A percentile compares a stretch with the other conserved stretches of the same genome.
These are phyloP conservation scores for Powellomyces hirtus DNA, from an alignment of 192 early-diverging fungal species.

Conservation along the genomic window DNA sequence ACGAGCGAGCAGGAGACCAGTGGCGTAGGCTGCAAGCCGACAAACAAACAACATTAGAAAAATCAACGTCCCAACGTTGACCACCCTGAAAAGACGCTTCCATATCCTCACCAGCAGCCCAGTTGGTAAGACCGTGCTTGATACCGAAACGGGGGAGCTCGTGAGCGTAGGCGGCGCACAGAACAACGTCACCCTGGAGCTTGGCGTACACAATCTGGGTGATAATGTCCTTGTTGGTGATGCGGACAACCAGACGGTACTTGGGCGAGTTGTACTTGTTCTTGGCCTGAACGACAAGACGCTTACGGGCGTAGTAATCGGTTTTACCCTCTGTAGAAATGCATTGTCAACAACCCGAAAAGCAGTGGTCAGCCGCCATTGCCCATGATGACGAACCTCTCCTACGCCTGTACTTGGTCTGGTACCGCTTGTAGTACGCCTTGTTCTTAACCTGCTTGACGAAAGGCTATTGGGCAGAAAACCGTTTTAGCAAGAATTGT, in stretches of 20 bases:
- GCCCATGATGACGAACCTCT: slow-evolving; percentile 73
- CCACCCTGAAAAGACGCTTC: not conserved
- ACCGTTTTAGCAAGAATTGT: too few species aligned
- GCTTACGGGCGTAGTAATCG: slow-evolving; percentile 99
- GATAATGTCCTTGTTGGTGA: slow-evolving; percentile 98
- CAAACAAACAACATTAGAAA: not conserved
- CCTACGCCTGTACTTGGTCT: slow-evolving; percentile 99
- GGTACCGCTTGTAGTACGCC: slow-evolving; percentile 99
- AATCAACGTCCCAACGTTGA: not conserved
- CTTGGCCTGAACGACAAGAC: slow-evolving; percentile 98
- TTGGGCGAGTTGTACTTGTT: slow-evolving; percentile 99
- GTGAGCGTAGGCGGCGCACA: slow-evolving; percentile 93
- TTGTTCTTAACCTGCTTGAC: slow-evolving; percentile 89
- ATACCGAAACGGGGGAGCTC: slow-evolving; percentile 95
- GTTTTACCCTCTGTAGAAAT: slow-evolving; percentile 99
- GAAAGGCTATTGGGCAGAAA: slow-evolving; percentile 49
- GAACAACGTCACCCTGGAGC: slow-evolving; percentile 94
- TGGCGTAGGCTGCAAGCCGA: slow-evolving; percentile 76
- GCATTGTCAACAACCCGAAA: too few species aligned
- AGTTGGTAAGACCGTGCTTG: slow-evolving; percentile 99
- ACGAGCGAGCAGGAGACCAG: slow-evolving; percentile 95
- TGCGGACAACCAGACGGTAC: slow-evolving; percentile 98
- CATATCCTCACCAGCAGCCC: slow-evolving; percentile 70
- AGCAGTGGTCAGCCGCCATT: too few species aligned
- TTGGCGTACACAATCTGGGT: slow-evolving; percentile 98